Percentiles rank a stretch among this genome's conserved stretches.
Conservation (phyloP, 805 yeast species). For the Grigorovia transvaalensis region DNA sequence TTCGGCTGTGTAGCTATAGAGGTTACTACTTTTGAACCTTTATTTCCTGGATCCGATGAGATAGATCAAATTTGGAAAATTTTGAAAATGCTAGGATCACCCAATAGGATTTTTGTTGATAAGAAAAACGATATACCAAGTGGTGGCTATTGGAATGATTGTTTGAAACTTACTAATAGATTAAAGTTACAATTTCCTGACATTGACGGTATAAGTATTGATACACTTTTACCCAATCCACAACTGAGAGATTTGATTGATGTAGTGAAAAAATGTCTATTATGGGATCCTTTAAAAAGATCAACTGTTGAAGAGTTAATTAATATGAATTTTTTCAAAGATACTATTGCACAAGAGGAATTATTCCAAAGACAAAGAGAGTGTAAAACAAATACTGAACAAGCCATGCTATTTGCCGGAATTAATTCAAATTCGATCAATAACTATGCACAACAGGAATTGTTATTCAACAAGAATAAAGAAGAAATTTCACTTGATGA, state of each 20-base stretch:
- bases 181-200: slow-evolving; percentile 50
- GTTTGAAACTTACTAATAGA: slow-evolving; percentile 38
- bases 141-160: slow-evolving; percentile 72
- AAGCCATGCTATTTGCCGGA: slow-evolving; percentile 20
- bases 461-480: not conserved
- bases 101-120: slow-evolving; percentile 30
- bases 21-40: slow-evolving; percentile 59
- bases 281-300: slow-evolving; percentile 73
- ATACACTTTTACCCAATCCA: slow-evolving; percentile 36
- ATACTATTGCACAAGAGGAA: slow-evolving; percentile 25
- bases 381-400: slow-evolving; percentile 12
- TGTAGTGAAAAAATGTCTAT: slow-evolving; percentile 39
- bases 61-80: slow-evolving; percentile 69
- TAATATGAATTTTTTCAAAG: slow-evolving; percentile 43
- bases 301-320: slow-evolving; percentile 41
- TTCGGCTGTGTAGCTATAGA: slow-evolving; percentile 74
- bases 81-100: slow-evolving; percentile 63
- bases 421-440: slow-evolving; percentile 5
- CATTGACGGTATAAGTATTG: slow-evolving; percentile 40
- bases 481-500: not conserved
- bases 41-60: slow-evolving; percentile 77
- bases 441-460: not conserved
- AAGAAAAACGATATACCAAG: slow-evolving; percentile 30
- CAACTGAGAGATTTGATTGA: slow-evolving; percentile 31
- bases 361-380: slow-evolving; percentile 1